These are phyloP conservation scores for Hanseniaspora nectarophila DNA, from an alignment of 805 yeast species.

Conservation along the genomic window DNA sequence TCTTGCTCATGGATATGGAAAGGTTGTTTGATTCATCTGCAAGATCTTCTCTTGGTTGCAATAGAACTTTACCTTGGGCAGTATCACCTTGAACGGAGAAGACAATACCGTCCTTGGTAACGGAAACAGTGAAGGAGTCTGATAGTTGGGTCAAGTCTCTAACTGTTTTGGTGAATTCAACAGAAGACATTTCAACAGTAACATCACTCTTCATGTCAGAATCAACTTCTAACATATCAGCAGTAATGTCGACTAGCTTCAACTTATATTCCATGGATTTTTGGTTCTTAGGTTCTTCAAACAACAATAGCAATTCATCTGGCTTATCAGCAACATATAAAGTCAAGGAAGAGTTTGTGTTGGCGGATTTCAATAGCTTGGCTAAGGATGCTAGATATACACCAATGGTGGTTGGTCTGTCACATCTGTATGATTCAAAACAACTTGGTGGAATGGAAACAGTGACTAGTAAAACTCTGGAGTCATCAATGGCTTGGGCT, in stretches of 20 bases:
- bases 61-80: constrained; percentile 74
- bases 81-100: constrained; percentile 85
- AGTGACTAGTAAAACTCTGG: constrained; percentile 86
- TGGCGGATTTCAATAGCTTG: constrained; percentile 83
- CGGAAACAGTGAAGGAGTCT: constrained; percentile 74
- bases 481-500: constrained; percentile 94
- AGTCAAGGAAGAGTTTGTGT: constrained; percentile 76
- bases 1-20: constrained; percentile 65
- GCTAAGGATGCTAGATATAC: constrained; percentile 77
- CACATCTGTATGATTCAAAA: constrained; percentile 88
- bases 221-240: constrained; percentile 85
- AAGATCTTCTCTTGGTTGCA: constrained; percentile 73
- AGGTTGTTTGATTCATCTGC: constrained; percentile 69
- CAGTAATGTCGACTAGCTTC: constrained; percentile 91
- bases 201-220: constrained; percentile 78
- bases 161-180: constrained; percentile 78
- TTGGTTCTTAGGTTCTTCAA: constrained; percentile 85
- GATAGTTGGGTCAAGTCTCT: constrained; percentile 77
- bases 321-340: constrained; percentile 82
- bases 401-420: constrained; percentile 83
- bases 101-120: constrained; percentile 84
- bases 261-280: constrained; percentile 83
- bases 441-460: constrained; percentile 78
- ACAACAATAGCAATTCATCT: constrained; percentile 63
- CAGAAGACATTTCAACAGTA: constrained; percentile 72